Conservation (phyloP, 129 eudicot genomes). For the Escallonia rubra region DNA sequence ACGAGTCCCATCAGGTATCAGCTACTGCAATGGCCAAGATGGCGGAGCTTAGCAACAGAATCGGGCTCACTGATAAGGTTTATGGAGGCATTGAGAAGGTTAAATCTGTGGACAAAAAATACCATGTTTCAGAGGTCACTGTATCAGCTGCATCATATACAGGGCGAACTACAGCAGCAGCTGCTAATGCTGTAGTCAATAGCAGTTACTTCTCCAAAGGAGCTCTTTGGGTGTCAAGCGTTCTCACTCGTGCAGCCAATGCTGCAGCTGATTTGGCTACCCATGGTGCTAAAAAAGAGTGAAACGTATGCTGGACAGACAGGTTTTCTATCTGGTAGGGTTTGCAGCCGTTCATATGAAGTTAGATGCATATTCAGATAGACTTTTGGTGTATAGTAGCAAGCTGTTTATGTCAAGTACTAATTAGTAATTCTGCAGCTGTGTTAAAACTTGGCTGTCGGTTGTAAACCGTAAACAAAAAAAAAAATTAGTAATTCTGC, state of each 20-base stretch:
- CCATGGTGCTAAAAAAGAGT: slow-evolving; percentile 14
- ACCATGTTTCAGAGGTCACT: slow-evolving; percentile 26
- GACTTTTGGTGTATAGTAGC: background rate
- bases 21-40: slow-evolving; percentile 32
- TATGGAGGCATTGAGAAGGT: slow-evolving; percentile 21
- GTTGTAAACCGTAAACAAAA: too few relatives aligned
- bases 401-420: too few relatives aligned
- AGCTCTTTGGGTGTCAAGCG: slow-evolving; percentile 35
- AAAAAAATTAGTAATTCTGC: too few relatives aligned
- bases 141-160: slow-evolving; percentile 23
- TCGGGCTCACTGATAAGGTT: slow-evolving; percentile 40
- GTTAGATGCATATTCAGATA: background rate
- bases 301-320: background rate
- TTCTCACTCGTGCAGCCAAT: slow-evolving; percentile 31
- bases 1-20: slow-evolving; percentile 38
- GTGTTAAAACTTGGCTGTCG: too few relatives aligned
- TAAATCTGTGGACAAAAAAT: slow-evolving; percentile 31
- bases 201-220: slow-evolving; percentile 39
- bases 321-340: background rate
- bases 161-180: slow-evolving; percentile 28
- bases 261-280: slow-evolving; percentile 42
- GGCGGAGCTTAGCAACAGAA: slow-evolving; percentile 33
- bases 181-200: slow-evolving; percentile 46
- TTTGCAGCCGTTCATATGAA: background rate
- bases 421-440: too few relatives aligned